Conservation (phyloP, 768 basidiomycete genomes). For the Antrodiella citrinella region DNA sequence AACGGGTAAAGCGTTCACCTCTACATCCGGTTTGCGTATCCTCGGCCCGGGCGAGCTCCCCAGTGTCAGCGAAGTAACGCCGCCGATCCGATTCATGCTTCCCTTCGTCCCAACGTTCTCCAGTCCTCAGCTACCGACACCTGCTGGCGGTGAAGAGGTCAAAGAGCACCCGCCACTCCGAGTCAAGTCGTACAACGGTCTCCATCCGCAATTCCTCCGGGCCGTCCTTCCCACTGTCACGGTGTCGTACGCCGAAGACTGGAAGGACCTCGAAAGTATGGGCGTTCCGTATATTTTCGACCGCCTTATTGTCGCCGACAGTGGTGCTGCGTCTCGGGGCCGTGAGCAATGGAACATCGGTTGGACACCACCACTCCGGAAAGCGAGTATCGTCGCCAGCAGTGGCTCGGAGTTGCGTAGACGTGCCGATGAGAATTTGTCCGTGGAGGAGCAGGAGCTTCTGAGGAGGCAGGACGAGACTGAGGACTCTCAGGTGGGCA, state of each 20-base stretch:
- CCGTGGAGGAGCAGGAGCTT: background rate
- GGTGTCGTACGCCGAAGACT: slow-evolving; percentile 61
- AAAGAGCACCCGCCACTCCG: slow-evolving; percentile 23
- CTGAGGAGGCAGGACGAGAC: slow-evolving; percentile 1
- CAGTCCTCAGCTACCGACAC: slow-evolving; percentile 30
- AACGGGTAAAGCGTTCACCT: slow-evolving; percentile 14
- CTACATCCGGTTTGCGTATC: slow-evolving; percentile 15
- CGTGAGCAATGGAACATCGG: slow-evolving; percentile 13
- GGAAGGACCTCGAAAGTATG: slow-evolving; percentile 66
- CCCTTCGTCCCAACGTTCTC: slow-evolving; percentile 59
- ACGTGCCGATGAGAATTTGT: slow-evolving; percentile 6
- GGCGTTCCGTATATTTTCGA: slow-evolving; percentile 66
- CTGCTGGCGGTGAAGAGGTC: slow-evolving; percentile 7
- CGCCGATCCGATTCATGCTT: slow-evolving; percentile 69
- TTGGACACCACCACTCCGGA: slow-evolving; percentile 4
- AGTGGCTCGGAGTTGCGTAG: slow-evolving; percentile 11
- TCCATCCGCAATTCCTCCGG: slow-evolving; percentile 53
- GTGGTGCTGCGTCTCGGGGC: slow-evolving; percentile 47
- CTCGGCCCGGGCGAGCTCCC: slow-evolving; percentile 7
- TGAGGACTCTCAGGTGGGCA: slow-evolving; percentile 17
- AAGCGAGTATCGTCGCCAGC: background rate
- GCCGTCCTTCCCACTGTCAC: slow-evolving; percentile 20
- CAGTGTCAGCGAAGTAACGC: slow-evolving; percentile 22
- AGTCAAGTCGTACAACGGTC: slow-evolving; percentile 44
- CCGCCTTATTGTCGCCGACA: slow-evolving; percentile 70